Percentiles rank a stretch among this genome's conserved stretches.
Evolutionary conservation across 441 rosid species (phyloP).

Genomic region (Euphorbia celastroides): DNA sequence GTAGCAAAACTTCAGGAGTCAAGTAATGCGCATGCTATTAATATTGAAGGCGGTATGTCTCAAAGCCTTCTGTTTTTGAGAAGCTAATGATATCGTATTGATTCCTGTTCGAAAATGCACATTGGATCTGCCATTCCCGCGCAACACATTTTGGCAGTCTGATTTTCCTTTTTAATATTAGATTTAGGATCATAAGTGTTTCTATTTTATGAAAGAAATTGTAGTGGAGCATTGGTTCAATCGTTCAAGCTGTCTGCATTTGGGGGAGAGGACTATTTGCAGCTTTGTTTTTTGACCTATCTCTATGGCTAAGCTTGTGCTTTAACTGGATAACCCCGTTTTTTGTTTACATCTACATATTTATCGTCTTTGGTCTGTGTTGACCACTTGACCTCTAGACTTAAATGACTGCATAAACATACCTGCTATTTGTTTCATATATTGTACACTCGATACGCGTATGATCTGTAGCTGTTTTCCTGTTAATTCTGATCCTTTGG

Average conservation of each 20-base stretch:
- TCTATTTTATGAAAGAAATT: background rate
- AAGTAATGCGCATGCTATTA: constrained; percentile 41
- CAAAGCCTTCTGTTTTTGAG: constrained; percentile 5
- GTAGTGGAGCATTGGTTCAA: too few species aligned
- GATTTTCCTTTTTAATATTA: constrained; percentile 5
- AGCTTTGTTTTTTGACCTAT: background rate
- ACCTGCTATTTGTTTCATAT: background rate
- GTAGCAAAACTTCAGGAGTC: constrained; percentile 54
- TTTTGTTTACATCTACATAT: constrained; percentile 1
- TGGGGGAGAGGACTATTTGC: background rate
- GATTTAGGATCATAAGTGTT: background rate
- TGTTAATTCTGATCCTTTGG: background rate
- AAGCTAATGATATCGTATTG: constrained; percentile 8
- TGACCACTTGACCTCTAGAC: background rate
- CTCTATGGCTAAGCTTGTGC: background rate
- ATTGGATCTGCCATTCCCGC: background rate
- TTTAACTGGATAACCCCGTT: background rate
- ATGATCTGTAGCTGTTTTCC: background rate
- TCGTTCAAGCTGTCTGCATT: background rate
- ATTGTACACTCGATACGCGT: background rate
- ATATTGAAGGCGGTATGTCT: constrained; percentile 46
- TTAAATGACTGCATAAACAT: constrained; percentile 14
- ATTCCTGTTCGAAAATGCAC: background rate
- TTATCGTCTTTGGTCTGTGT: constrained; percentile 7
- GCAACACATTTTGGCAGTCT: background rate